Base-by-base conservation (phyloP, 345 rosid genomes). In the Microcos paniculata region DNA sequence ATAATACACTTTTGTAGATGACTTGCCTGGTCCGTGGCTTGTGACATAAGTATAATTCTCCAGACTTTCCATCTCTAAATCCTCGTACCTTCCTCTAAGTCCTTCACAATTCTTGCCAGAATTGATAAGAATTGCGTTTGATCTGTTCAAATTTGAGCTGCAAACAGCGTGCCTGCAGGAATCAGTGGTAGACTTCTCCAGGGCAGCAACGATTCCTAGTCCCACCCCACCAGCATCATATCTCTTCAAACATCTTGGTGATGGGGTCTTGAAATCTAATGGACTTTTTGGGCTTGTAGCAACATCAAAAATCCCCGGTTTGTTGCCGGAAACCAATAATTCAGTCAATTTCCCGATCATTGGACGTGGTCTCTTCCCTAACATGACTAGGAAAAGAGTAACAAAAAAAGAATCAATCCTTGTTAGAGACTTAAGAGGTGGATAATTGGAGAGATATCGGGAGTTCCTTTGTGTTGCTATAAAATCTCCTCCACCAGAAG, bases 151-250 rank as follows among this genome's bases (percentile, higher is more conserved):
- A 38, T 45, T 64, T 7, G 81, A 42, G 71, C 84, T 8, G 53
- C 79, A 76, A 46, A 86, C 62, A 33, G 86, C 69, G 40, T 40
- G 78, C 52, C 78, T 82, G 23, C 24, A 72, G 14, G 65, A 57
- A 30, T 48, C 82, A 40, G 62, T 40, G 58, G 23, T 73, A 28
- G 91, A 68, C 61, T 88, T 91, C 75, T 92, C 94, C 14, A 91
- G 90, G 0, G 95, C 95, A 1, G 89, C 94, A 4, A 92, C 91
- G 56, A 94, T 94, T 1, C 94, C 97, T 55, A 94, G 73, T 18
- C 97, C 97, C 71, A 94, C 88, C 28, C 94, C 91, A 63, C 84
- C 97, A 3, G 69, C 76, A 45, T 90, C 89, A 45, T 83, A 87
- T 40, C 68, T 84, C 76, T 82, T 88, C 62, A 82, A 76, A 9